These are phyloP conservation scores for Fusarium nelsonii DNA, from an alignment of 2,329 filamentous ascomycete genomes.

Conservation along the genomic window DNA sequence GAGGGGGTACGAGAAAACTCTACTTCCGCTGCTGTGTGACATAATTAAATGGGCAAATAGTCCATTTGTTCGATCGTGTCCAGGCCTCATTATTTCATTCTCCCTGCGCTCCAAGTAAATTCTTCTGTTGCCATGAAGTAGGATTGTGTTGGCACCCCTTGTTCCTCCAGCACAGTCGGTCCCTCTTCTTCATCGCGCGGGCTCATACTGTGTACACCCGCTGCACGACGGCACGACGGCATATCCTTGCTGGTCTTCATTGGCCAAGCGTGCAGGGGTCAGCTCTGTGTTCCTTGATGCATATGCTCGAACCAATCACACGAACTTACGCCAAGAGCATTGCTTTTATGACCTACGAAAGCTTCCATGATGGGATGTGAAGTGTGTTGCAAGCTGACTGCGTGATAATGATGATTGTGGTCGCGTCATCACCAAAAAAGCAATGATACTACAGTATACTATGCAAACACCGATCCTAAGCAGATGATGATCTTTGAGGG, in stretches of 20 bases:
- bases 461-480: background rate
- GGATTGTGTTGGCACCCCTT: background rate
- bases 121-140: background rate
- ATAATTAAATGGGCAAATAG: too few species aligned
- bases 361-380: slow-evolving; percentile 42
- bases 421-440: slow-evolving; percentile 40
- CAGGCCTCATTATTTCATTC: background rate
- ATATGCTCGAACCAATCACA: slow-evolving; percentile 32
- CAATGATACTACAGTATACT: background rate
- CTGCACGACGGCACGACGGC: slow-evolving; percentile 17
- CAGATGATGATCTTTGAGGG: background rate
- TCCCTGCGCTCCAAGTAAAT: background rate
- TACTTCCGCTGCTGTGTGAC: background rate
- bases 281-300: slow-evolving; percentile 20
- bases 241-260: slow-evolving; percentile 27
- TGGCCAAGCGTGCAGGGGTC: slow-evolving; percentile 30
- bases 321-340: slow-evolving; percentile 18
- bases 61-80: too few species aligned
- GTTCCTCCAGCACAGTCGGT: slow-evolving; percentile 9
- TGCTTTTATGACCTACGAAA: slow-evolving; percentile 30
- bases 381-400: slow-evolving; percentile 38
- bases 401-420: slow-evolving; percentile 35
- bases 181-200: background rate
- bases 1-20: background rate
- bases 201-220: slow-evolving; percentile 29